A percentile compares a stretch with the other conserved stretches of the same genome.
Evolutionary conservation across 805 yeast genomes (phyloP).

Genomic region (Metschnikowia proteae): DNA sequence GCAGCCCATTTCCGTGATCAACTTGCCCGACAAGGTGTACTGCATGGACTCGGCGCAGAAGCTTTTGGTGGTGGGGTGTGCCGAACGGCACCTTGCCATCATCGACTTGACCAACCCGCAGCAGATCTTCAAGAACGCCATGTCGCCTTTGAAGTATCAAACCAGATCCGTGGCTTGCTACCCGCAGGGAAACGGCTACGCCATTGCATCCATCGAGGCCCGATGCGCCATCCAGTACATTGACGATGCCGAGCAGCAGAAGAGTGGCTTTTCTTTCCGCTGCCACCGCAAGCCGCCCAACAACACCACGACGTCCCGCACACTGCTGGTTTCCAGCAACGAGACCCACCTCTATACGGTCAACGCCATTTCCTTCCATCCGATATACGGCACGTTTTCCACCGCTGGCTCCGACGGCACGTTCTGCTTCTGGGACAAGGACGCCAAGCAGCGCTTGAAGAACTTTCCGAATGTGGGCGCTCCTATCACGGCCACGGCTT

Average conservation of each 20-base stretch:
- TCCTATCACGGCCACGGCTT: constrained; percentile 71
- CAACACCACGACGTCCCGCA: constrained; percentile 29
- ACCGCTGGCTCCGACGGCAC: constrained; percentile 96
- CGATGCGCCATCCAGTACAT: constrained; percentile 92
- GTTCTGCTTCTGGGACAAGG: constrained; percentile 94
- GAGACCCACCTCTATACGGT: constrained; percentile 75
- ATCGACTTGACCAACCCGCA: constrained; percentile 83
- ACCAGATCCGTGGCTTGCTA: constrained; percentile 79
- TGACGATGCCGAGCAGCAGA: constrained; percentile 72
- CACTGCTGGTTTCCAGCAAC: constrained; percentile 15
- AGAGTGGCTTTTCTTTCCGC: constrained; percentile 81
- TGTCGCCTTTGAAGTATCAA: constrained; percentile 85
- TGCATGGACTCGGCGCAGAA: constrained; percentile 81
- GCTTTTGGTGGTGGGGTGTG: constrained; percentile 88
- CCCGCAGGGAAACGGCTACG: constrained; percentile 90
- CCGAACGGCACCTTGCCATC: constrained; percentile 76
- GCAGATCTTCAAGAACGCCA: constrained; percentile 64
- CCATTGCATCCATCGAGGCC: constrained; percentile 91
- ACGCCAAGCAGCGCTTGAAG: constrained; percentile 80
- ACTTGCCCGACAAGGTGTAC: constrained; percentile 87
- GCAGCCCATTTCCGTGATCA: constrained; percentile 74
- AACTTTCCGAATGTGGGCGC: constrained; percentile 66
- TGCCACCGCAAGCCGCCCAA: constrained; percentile 78
- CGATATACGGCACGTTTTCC: constrained; percentile 82
- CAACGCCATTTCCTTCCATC: constrained; percentile 81